Evolutionary conservation across 345 rosid species (phyloP), one percentile per base, ranked within the genome.

Genomic region (Firmiana major): DNA sequence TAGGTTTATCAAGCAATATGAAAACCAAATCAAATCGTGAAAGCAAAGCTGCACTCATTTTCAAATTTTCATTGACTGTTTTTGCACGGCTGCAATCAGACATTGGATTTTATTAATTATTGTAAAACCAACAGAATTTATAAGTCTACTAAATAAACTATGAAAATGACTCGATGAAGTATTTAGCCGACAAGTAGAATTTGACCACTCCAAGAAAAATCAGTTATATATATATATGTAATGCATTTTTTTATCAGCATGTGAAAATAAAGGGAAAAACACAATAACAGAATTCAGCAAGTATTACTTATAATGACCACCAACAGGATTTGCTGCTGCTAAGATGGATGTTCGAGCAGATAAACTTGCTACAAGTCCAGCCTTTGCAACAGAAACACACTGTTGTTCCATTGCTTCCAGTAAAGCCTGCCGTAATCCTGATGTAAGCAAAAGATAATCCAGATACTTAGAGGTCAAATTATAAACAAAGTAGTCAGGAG

Each of bases 391-490:
- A 78, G 99, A 95, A 79, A 96, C 99, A 80, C 97, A 90, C 82
- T 91, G 99, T 83, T 96, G 99, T 80, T 96, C 99, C 99, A 93
- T 93, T 80, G 99, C 99, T 91, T 95, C 99, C 84, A 95, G 87
- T 80, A 95, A 88, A 70, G 98, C 93, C 99, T 96, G 88, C 49
- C 62, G 71, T 21, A 79, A 67, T 78, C 46, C 73, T 58, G 77
- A 76, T 72, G 66, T 70, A 75, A 83, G 83, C 77, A 5, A 75
- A 79, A 74, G 51, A 40, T 40, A 40, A 7, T 69, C 26, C 26
- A 65, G 68, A 65, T 74, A 77, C 12, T 79, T 59, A 57, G 46
- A 70, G 71, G 78, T 48, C 75, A 79, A 43, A 54, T 81, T 75
- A 78, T 31, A 51, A 63, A 62, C 26, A 51, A 63, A 62, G 58